Evolutionary conservation across 2,329 filamentous ascomycete genomes (phyloP), one percentile per base, ranked within the genome.

Genomic region (Ramularia endophylla): DNA sequence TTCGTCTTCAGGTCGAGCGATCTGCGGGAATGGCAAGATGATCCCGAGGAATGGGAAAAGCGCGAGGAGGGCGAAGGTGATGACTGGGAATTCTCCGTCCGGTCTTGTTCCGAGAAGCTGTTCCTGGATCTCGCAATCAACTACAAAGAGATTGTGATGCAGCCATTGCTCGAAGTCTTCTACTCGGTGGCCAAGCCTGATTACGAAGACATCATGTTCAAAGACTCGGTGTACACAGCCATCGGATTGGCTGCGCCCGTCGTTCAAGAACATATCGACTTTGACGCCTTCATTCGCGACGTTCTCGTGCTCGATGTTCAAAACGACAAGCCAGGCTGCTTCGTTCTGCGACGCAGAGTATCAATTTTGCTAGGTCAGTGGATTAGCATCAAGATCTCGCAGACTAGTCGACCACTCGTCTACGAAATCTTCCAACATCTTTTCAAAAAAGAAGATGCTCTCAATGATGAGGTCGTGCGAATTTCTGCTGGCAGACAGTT

Each of bases 11-110:
- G 87, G 25, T 78, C 84, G 44, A 80, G 80, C 38, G 92, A 98
- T 63, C 76, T 97, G 1, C 81, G 87, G 47, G 84, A 87, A 43
- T 98, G 92, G 92, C 84, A 94, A 36, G 84, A 94, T 57, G 88
- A 95, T 43, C 87, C 90, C 0, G 87, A 98, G 62, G 88, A 94
- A 40, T 98, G 92, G 89, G 90, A 95, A 63, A 82, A 85, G 50
- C 81, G 83, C 55, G 88, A 95, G 68, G 87, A 94, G 56, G 85
- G 83, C 46, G 79, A 86, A 44, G 81, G 85, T 27, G 85, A 87
- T 52, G 86, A 85, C 1, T 97, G 85, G 75, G 88, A 97, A 57
- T 95, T 89, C 69, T 86, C 90, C 44, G 83, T 97, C 39, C 81
- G 90, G 25, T 87, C n/a, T n/a, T n/a, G n/a, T n/a, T n/a, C n/a